Conservation (phyloP, 192 early-diverging fungal genomes). For the Polychytrium aggregatum region DNA sequence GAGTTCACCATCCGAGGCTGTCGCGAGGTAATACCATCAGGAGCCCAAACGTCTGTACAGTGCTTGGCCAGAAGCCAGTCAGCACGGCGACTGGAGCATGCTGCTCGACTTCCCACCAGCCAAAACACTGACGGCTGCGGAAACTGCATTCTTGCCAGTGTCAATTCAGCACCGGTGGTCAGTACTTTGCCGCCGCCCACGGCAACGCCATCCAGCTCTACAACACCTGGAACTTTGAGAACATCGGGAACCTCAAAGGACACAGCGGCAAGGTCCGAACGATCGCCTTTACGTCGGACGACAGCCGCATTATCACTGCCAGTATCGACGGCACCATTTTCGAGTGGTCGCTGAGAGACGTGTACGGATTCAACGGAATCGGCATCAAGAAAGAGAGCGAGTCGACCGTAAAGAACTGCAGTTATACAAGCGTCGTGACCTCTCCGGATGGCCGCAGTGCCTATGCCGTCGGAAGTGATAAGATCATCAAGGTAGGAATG, state of each 20-base stretch:
- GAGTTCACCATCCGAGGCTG: constrained; percentile 44
- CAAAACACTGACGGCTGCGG: background rate
- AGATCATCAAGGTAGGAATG: constrained; percentile 31
- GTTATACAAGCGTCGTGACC: constrained; percentile 30
- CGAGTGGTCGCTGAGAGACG: constrained; percentile 29
- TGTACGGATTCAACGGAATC: background rate
- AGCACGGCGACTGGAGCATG: no score
- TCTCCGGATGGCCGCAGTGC: constrained; percentile 27
- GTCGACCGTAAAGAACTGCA: constrained; percentile 40
- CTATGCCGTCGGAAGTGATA: constrained; percentile 44
- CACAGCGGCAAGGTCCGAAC: constrained; percentile 44
- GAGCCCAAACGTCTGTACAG: background rate
- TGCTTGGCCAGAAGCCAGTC: background rate
- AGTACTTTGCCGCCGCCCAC: constrained; percentile 42
- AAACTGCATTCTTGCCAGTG: constrained; percentile 19
- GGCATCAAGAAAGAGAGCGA: constrained; percentile 37
- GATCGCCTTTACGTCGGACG: constrained; percentile 40
- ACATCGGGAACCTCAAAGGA: constrained; percentile 37
- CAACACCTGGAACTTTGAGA: constrained; percentile 42
- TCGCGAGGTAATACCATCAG: constrained; percentile 25
- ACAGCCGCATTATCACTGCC: constrained; percentile 32
- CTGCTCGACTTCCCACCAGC: background rate
- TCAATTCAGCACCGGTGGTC: constrained; percentile 40
- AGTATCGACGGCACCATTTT: constrained; percentile 51
- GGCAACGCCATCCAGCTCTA: constrained; percentile 43